Evolutionary conservation across 176 grass and related monocot species (phyloP), one percentile per base, ranked within the genome.

Genomic region (Phragmites australis): DNA sequence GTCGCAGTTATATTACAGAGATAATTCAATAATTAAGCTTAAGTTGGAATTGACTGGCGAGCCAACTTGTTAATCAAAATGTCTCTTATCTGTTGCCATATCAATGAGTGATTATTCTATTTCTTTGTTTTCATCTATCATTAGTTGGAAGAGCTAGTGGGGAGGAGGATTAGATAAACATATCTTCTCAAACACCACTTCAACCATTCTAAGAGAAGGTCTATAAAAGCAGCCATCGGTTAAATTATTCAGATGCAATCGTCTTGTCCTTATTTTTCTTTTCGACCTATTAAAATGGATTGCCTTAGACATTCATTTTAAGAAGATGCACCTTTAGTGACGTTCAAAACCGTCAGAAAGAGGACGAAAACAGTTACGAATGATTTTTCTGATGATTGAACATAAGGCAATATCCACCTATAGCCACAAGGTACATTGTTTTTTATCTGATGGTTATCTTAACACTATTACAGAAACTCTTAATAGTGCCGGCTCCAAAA

Each of bases 121-220:
- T 44, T 77, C 18, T 8, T 52, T 44, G 4, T 18, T 52, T 53
- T 75, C 4, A 0, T 14, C 55, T 54, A 37, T 21, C 47, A 17
- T 30, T 75, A 23, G 31, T 26, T 2, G 16, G 40, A 85, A 44
- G 75, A 48, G 43, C 14, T 63, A 41, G 53, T 32, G 54, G 22
- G 32, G 41, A 70, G n/a, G 53, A 63, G 1, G 13, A 73, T 25
- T 72, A 55, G 48, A 72, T 27, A 65, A 56, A 9, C 34, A 72
- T 80, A 73, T 79, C 56, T 79, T 85, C 46, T 45, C 16, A 51
- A 77, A 1, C 17, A 58, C n/a, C 43, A 69, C 2, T 29, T 30
- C 22, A 68, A 67, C 41, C 60, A 56, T 67, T 71, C 15, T 61
- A 18, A 31, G 39, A 56, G 44, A 73, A 64, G 31, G 29, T 6